Percentiles rank a stretch among this genome's conserved stretches.
Evolutionary conservation across 2,329 filamentous ascomycete species (phyloP).

Genomic region (Alternaria hordeiaustralica): DNA sequence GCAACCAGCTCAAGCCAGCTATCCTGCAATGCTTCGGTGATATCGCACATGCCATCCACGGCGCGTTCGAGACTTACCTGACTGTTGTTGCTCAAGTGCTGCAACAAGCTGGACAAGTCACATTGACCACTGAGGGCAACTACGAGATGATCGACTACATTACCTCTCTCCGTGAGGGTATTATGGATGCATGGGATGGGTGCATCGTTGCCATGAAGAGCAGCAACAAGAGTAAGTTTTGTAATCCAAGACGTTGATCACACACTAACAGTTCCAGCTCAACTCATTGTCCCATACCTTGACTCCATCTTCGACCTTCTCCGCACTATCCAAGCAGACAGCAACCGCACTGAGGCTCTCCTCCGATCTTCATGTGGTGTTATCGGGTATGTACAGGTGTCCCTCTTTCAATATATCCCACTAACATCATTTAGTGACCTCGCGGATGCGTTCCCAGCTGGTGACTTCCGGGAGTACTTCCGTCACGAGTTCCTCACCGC

Average conservation of each 20-base stretch:
- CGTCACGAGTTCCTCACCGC: constrained; percentile 87
- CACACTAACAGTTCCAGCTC: constrained; percentile 59
- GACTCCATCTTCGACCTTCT: constrained; percentile 87
- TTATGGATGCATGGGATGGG: constrained; percentile 99
- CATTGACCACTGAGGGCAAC: constrained; percentile 76
- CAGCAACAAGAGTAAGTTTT: constrained; percentile 72
- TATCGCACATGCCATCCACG: constrained; percentile 91
- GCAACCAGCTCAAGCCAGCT: constrained; percentile 96
- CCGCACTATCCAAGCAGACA: constrained; percentile 78
- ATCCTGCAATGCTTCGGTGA: constrained; percentile 98
- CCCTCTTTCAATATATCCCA: constrained; percentile 5
- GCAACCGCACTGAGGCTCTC: constrained; percentile 87
- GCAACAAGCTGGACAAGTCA: constrained; percentile 88
- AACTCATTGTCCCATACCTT: constrained; percentile 77
- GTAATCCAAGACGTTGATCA: not conserved
- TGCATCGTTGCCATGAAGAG: constrained; percentile 93
- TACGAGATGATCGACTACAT: constrained; percentile 98
- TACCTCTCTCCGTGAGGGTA: constrained; percentile 90
- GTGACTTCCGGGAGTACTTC: constrained; percentile 84
- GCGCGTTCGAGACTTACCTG: constrained; percentile 91
- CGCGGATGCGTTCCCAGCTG: constrained; percentile 89
- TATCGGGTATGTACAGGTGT: constrained; percentile 74
- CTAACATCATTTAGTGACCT: constrained; percentile 73
- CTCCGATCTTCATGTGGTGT: constrained; percentile 97
- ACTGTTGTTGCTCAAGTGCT: constrained; percentile 91